Evolutionary conservation across 768 basidiomycete genomes (phyloP).

Genomic region (Agrocybe praecox): DNA sequence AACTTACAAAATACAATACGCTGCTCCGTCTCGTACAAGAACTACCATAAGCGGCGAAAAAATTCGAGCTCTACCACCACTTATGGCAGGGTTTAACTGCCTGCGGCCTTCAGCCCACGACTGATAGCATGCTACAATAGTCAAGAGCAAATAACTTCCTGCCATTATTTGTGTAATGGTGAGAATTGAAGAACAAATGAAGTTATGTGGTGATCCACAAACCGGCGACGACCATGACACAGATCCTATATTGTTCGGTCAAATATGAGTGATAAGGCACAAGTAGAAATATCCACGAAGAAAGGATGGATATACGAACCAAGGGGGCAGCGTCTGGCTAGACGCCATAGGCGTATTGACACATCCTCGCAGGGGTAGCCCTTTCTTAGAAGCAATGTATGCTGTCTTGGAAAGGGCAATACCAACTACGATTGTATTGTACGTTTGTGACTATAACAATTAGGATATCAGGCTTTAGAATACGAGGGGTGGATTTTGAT

Average conservation of each 20-base stretch:
- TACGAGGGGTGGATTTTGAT: neutral
- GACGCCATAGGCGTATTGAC: neutral
- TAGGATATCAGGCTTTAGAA: neutral
- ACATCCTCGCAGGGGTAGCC: neutral
- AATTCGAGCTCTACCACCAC: neutral
- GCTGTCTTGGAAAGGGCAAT: neutral
- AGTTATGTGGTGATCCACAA: neutral
- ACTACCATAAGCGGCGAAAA: neutral
- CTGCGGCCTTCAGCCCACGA: neutral
- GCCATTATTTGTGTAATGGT: neutral
- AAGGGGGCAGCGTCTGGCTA: neutral
- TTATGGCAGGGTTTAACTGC: neutral
- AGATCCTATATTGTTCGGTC: neutral
- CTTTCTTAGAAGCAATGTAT: neutral
- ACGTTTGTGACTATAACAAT: neutral
- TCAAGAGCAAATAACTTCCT: neutral
- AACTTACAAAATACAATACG: neutral
- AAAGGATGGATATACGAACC: neutral
- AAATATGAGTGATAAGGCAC: too few species aligned
- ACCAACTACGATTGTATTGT: neutral
- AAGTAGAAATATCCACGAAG: too few species aligned
- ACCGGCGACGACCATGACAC: neutral
- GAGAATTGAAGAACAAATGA: neutral
- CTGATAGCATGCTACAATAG: neutral
- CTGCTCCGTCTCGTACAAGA: neutral